Evolutionary conservation across 345 rosid genomes (phyloP).

Genomic region (Hibiscus syriacus): DNA sequence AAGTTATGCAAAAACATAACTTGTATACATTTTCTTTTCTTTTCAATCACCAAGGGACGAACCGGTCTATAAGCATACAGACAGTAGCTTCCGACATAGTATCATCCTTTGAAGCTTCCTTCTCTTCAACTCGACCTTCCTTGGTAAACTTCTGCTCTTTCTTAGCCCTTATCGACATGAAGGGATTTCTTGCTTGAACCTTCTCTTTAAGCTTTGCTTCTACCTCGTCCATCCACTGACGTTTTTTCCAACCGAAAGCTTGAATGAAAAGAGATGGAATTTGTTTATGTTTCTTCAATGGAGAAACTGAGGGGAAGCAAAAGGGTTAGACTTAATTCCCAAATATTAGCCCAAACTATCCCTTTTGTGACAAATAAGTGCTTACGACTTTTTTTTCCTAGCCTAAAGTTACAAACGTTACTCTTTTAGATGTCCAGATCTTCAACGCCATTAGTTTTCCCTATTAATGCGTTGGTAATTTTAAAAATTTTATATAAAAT

Average conservation of each 20-base stretch:
- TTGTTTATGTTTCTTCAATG: background rate
- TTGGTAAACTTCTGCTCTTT: constrained; percentile 7
- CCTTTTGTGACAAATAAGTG: no score
- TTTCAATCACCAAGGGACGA: constrained; percentile 53
- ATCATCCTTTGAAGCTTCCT: constrained; percentile 20
- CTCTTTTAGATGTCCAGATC: no score
- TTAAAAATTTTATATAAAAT: no score
- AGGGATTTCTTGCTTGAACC: constrained; percentile 26
- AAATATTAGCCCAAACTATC: no score
- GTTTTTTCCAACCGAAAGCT: constrained; percentile 13
- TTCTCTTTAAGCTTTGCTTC: constrained; percentile 46
- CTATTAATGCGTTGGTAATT: no score
- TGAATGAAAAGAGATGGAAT: no score
- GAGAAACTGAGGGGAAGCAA: background rate
- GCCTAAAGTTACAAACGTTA: no score
- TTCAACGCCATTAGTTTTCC: no score
- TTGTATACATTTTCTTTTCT: background rate
- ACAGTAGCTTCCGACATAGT: constrained; percentile 58
- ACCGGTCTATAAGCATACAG: constrained; percentile 72
- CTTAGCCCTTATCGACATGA: constrained; percentile 19
- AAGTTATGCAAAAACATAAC: no score
- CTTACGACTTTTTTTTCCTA: no score
- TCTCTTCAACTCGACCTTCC: constrained; percentile 18
- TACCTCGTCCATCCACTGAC: constrained; percentile 50
- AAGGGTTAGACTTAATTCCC: no score